These are phyloP conservation scores for Keithomyces neogunnii DNA, from an alignment of 2,329 filamentous ascomycete genomes.

Conservation along the genomic window DNA sequence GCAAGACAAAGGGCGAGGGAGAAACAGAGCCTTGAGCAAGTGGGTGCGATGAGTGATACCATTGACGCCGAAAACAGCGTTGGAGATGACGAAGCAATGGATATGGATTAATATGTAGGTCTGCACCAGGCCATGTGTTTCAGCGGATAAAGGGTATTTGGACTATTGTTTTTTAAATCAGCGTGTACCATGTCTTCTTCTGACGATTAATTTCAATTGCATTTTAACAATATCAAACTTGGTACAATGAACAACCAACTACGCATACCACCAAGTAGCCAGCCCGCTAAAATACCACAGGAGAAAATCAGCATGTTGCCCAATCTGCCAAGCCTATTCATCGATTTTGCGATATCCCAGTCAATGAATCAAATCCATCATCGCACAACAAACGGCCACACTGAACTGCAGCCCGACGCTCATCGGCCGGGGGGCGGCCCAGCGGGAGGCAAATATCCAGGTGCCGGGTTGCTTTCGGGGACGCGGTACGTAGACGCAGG, in stretches of 20 bases:
- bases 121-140: too few species aligned
- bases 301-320: too few species aligned
- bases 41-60: conserved; percentile 11
- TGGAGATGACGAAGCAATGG: conserved; percentile 57
- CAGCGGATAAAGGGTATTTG: too few species aligned
- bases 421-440: conserved; percentile 35
- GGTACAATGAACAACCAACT: too few species aligned
- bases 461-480: conserved; percentile 16
- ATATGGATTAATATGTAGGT: conserved; percentile 40
- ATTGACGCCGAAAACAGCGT: conserved; percentile 3
- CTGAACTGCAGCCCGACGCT: background rate
- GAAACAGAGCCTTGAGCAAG: conserved; percentile 36
- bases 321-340: too few species aligned
- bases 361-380: too few species aligned
- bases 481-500: conserved; percentile 14
- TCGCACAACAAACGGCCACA: background rate
- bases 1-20: conserved; percentile 61
- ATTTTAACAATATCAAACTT: too few species aligned
- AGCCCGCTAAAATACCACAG: background rate
- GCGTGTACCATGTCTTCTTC: too few species aligned
- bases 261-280: too few species aligned
- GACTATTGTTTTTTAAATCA: too few species aligned
- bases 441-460: conserved; percentile 31
- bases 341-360: too few species aligned
- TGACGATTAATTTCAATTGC: too few species aligned